phyloP scores from a whole-genome alignment of 2,329 filamentous ascomycete species.

The Ramichloridium luteum region DNA sequence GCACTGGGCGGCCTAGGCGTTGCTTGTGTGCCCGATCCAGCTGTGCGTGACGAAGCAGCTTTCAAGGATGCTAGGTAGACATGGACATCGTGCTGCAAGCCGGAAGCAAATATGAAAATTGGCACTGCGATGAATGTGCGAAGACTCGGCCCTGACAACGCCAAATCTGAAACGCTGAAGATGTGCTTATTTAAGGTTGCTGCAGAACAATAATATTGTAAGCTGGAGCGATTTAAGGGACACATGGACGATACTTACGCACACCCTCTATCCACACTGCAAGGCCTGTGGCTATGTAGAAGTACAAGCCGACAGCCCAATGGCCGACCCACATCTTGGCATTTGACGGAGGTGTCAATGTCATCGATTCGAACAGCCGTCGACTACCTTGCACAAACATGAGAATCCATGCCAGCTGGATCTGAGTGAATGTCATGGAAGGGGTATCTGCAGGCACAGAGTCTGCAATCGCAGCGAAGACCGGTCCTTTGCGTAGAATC shows the following conservation, averaged over 20 bases:
- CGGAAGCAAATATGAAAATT: conserved; percentile 57
- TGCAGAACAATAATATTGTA: too few species aligned
- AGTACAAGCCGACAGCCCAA: conserved; percentile 66
- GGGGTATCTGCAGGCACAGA: conserved; percentile 12
- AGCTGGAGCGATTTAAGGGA: too few species aligned
- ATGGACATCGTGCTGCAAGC: conserved; percentile 55
- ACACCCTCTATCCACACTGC: conserved; percentile 77
- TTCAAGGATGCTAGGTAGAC: conserved; percentile 33
- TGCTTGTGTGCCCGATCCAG: conserved; percentile 3
- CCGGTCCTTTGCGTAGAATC: conserved; percentile 40
- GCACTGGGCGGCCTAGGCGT: conserved; percentile 2
- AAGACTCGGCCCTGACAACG: conserved; percentile 30
- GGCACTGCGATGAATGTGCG: conserved; percentile 46
- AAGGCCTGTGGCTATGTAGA: conserved; percentile 62
- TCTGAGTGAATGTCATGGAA: conserved; percentile 50
- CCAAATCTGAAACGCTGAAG: conserved; percentile 26
- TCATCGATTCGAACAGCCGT: conserved; percentile 62
- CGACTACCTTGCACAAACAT: conserved; percentile 65
- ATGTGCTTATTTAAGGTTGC: conserved; percentile 24
- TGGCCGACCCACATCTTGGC: conserved; percentile 78
- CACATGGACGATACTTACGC: conserved; percentile 48
- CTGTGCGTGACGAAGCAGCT: background rate
- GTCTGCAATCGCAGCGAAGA: conserved; percentile 39
- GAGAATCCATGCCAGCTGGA: conserved; percentile 55
- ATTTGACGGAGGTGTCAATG: conserved; percentile 51